Evolutionary conservation across 2,329 filamentous ascomycete species (phyloP), one percentile per base, ranked within the genome.

Genomic region (Paramyrothecium roridum): DNA sequence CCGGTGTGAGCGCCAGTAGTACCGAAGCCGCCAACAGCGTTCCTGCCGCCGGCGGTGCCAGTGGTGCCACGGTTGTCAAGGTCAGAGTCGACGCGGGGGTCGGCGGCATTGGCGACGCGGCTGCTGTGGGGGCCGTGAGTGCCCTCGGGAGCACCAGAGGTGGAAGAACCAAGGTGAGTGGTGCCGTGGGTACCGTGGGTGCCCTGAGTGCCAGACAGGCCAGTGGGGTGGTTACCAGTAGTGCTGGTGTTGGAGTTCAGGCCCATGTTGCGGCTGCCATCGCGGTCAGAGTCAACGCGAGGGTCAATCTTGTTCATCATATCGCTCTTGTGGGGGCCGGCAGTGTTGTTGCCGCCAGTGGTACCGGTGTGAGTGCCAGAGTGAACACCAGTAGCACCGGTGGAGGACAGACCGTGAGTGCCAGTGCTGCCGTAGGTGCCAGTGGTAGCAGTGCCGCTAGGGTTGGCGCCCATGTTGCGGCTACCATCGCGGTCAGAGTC

Each of bases 11-110:
- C 12, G 7, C 48, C 23, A 19, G 21, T 50, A 20, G 54, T 45
- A 8, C 50, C 52, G 7, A 30, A 20, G 48, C 52, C 53, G 20
- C 52, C 61, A 55, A 57, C 70, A 50, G 71, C 68, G 10, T 70
- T 64, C 22, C 51, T 56, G n/a, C 52, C 23, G 50, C 34, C 54
- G 40, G 62, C 54, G 30, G 57, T 56, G 48, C 55, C 52, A 8
- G 61, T 58, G 33, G 60, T 56, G 57, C 62, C 61, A 23, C 59
- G 52, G 11, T 67, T 66, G 56, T 78, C 77, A n/a, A 76, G 71
- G 64, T 84, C 80, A 7, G 77, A 80, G 63, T 83, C 79, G 48
- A 82, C 70, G 17, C 80, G 71, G 21, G 80, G 80, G 61, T 84
- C 81, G 8, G 67, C 62, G 34, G 78, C 76, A 66, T 83, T 84